Evolutionary conservation across 768 basidiomycete genomes (phyloP).

Genomic region (Gelatoporia subvermispora): DNA sequence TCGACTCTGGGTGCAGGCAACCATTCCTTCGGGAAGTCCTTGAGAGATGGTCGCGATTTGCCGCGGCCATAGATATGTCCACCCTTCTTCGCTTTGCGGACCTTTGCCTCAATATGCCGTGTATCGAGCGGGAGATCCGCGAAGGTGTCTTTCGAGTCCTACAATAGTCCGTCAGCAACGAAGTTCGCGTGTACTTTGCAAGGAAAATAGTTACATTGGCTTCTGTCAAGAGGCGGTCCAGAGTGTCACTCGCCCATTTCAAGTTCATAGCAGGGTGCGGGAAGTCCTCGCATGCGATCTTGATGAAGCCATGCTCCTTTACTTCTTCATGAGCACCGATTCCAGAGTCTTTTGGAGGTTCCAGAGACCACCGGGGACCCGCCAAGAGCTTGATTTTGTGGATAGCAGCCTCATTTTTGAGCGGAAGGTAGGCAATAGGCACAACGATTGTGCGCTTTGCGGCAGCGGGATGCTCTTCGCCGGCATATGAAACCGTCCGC

Average conservation of each 20-base stretch:
- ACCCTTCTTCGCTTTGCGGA: slow-evolving; percentile 67
- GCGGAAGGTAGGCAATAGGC: slow-evolving; percentile 67
- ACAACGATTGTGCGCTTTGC: slow-evolving; percentile 71
- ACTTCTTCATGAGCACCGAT: slow-evolving; percentile 37
- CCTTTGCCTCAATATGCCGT: slow-evolving; percentile 72
- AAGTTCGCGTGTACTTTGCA: background rate
- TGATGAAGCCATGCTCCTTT: slow-evolving; percentile 76
- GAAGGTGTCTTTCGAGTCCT: slow-evolving; percentile 45
- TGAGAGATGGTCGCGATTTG: slow-evolving; percentile 56
- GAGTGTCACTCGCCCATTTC: slow-evolving; percentile 87
- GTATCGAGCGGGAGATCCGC: slow-evolving; percentile 73
- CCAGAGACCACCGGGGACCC: slow-evolving; percentile 79
- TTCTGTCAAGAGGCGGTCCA: slow-evolving; percentile 73
- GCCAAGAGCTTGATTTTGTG: slow-evolving; percentile 89
- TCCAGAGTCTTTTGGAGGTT: slow-evolving; percentile 68
- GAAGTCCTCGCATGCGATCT: slow-evolving; percentile 89
- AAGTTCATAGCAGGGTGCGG: slow-evolving; percentile 80
- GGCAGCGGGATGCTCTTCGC: slow-evolving; percentile 68
- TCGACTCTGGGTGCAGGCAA: slow-evolving; percentile 37
- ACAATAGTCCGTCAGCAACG: background rate
- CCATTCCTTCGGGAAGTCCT: slow-evolving; percentile 87
- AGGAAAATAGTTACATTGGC: slow-evolving; percentile 69
- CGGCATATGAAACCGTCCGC: slow-evolving; percentile 72
- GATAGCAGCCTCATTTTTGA: slow-evolving; percentile 55
- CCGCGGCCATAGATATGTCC: slow-evolving; percentile 54